These are phyloP conservation scores for Trichoderma sp. DNA, from an alignment of 2,329 filamentous ascomycete genomes.

Conservation along the genomic window DNA sequence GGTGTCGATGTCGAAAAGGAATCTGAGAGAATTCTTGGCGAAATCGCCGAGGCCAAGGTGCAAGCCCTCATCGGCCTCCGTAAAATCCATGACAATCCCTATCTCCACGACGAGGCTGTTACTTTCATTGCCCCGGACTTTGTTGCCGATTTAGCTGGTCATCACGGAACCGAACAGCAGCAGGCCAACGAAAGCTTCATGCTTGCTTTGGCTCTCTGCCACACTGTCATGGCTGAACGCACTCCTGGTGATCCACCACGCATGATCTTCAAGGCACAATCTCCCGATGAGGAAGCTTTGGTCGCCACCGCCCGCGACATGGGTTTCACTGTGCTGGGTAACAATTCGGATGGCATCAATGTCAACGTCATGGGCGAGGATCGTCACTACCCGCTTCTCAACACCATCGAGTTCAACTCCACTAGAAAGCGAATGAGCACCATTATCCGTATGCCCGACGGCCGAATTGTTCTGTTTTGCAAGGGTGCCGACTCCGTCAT, in stretches of 20 bases:
- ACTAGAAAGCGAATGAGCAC: slow-evolving; percentile 97
- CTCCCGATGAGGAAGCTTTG: slow-evolving; percentile 91
- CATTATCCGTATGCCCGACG: slow-evolving; percentile 92
- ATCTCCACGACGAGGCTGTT: slow-evolving; percentile 82
- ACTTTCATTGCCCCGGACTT: slow-evolving; percentile 94
- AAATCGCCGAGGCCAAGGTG: slow-evolving; percentile 77
- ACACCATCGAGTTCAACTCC: slow-evolving; percentile 97
- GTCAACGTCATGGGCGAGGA: slow-evolving; percentile 88
- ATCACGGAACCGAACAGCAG: slow-evolving; percentile 74
- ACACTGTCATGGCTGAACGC: slow-evolving; percentile 91
- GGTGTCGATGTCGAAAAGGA: slow-evolving; percentile 87
- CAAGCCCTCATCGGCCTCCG: slow-evolving; percentile 74
- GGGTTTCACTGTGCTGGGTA: slow-evolving; percentile 88
- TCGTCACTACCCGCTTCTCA: slow-evolving; percentile 81
- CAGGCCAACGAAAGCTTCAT: slow-evolving; percentile 85
- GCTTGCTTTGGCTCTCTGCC: slow-evolving; percentile 91
- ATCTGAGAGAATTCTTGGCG: slow-evolving; percentile 66
- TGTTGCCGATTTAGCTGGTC: slow-evolving; percentile 77
- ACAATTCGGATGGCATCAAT: slow-evolving; percentile 76
- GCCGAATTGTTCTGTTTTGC: slow-evolving; percentile 87
- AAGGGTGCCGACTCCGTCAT: slow-evolving; percentile 98
- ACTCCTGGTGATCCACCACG: slow-evolving; percentile 85
- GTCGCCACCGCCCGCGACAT: slow-evolving; percentile 93
- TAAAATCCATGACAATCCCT: slow-evolving; percentile 82
- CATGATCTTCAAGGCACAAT: slow-evolving; percentile 96